These are phyloP conservation scores for Sinapis alba DNA, from an alignment of 441 rosid genomes.

Conservation along the genomic window DNA sequence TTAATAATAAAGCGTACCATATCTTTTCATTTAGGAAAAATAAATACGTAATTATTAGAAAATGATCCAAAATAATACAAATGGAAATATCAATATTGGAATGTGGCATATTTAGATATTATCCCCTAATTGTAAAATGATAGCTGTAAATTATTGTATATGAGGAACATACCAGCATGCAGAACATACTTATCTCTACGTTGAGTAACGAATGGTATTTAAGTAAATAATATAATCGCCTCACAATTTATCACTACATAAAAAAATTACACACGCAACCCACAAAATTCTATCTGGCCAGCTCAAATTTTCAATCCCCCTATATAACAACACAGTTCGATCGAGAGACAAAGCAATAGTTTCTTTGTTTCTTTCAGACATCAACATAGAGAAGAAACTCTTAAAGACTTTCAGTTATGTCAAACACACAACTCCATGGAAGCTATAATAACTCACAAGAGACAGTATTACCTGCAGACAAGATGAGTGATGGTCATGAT, in stretches of 20 bases:
- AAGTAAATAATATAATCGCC: background rate
- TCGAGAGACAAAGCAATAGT: background rate
- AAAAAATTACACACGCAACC: background rate
- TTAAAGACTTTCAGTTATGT: background rate
- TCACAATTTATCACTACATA: background rate
- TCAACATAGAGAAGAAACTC: background rate
- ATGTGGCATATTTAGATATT: background rate
- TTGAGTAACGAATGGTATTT: background rate
- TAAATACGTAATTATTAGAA: background rate
- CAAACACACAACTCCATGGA: constrained; percentile 8
- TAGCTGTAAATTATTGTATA: constrained; percentile 18
- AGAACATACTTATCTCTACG: background rate
- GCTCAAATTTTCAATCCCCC: background rate
- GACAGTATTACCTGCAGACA: background rate
- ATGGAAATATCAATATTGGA: background rate
- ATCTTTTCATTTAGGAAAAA: background rate
- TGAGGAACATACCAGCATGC: background rate
- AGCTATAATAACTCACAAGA: background rate
- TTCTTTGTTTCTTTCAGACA: background rate
- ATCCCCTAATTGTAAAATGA: background rate
- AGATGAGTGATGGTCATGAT: background rate
- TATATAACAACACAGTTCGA: constrained; percentile 11
- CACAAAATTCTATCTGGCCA: background rate
- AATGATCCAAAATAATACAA: background rate
- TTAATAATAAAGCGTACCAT: background rate